Evolutionary conservation across 192 early-diverging fungal genomes (phyloP).

Genomic region (Backusella australiensis): DNA sequence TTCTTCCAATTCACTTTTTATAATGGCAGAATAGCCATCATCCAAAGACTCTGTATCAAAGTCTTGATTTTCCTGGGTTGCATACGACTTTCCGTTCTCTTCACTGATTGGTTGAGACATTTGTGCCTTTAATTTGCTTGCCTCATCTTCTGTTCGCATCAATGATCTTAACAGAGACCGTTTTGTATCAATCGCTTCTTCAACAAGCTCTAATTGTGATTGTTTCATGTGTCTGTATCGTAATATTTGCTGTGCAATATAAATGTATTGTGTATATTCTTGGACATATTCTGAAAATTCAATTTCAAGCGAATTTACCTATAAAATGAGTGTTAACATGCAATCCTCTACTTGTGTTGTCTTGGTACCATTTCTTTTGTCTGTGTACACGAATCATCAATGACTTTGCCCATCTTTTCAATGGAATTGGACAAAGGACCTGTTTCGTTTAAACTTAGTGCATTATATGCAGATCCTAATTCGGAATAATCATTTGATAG

Average conservation of each 20-base stretch:
- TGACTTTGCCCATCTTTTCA: slow-evolving; percentile 3
- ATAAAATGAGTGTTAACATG: not conserved
- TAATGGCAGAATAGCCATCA: slow-evolving; percentile 13
- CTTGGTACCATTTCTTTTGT: not conserved
- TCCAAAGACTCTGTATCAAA: slow-evolving; percentile 9
- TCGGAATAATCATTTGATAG: not conserved
- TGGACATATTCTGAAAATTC: slow-evolving; percentile 9
- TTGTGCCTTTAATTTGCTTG: not conserved
- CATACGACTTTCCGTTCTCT: not conserved
- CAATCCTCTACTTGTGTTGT: not conserved
- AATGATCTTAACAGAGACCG: not conserved
- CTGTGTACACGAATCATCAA: not conserved
- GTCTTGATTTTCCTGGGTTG: not conserved
- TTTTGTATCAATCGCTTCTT: not conserved
- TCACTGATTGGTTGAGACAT: not conserved
- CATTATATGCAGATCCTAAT: slow-evolving; percentile 11
- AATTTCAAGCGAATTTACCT: not conserved
- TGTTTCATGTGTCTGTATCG: slow-evolving; percentile 3
- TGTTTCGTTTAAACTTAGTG: slow-evolving; percentile 10
- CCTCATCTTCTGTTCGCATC: not conserved
- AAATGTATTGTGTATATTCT: slow-evolving; percentile 13
- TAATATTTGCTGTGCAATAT: slow-evolving; percentile 2
- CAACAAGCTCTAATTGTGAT: not conserved
- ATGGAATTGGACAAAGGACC: not conserved
- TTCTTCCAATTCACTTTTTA: not conserved